Evolutionary conservation across 345 rosid genomes (phyloP).

Genomic region (Camelina hispida): DNA sequence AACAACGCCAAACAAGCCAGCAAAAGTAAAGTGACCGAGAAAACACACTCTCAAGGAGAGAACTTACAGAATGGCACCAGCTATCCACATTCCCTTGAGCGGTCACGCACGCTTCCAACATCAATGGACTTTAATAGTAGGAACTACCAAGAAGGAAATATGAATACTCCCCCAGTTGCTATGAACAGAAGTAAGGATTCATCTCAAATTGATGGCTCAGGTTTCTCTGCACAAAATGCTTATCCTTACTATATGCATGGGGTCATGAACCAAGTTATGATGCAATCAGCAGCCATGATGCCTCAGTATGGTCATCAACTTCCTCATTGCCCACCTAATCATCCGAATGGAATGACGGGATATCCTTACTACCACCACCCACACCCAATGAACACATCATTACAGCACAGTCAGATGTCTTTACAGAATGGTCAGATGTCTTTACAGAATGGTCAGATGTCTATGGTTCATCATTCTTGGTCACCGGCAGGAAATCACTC

Average conservation of each 20-base stretch:
- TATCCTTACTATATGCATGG: slow-evolving; percentile 82
- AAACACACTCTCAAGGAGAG: slow-evolving; percentile 33
- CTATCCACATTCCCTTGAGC: slow-evolving; percentile 36
- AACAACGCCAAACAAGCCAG: slow-evolving; percentile 29
- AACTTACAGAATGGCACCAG: slow-evolving; percentile 33
- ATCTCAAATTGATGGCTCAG: slow-evolving; percentile 53
- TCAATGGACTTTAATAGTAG: slow-evolving; percentile 55
- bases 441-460: slow-evolving; percentile 68
- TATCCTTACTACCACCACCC: slow-evolving; percentile 75
- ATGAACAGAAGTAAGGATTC: slow-evolving; percentile 51
- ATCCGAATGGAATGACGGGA: slow-evolving; percentile 60
- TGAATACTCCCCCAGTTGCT: slow-evolving; percentile 45
- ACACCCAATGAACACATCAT: slow-evolving; percentile 65
- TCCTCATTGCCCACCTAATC: slow-evolving; percentile 60
- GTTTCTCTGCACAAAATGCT: slow-evolving; percentile 56
- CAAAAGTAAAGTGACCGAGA: slow-evolving; percentile 27
- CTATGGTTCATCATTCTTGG: slow-evolving; percentile 65
- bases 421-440: slow-evolving; percentile 72
- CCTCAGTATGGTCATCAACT: slow-evolving; percentile 75
- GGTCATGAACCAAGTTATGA: slow-evolving; percentile 71
- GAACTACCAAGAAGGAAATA: slow-evolving; percentile 47
- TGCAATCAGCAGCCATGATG: slow-evolving; percentile 66
- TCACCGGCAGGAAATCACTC: slow-evolving; percentile 58
- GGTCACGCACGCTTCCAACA: slow-evolving; percentile 57
- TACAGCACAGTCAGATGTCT: slow-evolving; percentile 71